phyloP scores from a whole-genome alignment of 1,139 yeast species.

The Candida gigantensis region DNA sequence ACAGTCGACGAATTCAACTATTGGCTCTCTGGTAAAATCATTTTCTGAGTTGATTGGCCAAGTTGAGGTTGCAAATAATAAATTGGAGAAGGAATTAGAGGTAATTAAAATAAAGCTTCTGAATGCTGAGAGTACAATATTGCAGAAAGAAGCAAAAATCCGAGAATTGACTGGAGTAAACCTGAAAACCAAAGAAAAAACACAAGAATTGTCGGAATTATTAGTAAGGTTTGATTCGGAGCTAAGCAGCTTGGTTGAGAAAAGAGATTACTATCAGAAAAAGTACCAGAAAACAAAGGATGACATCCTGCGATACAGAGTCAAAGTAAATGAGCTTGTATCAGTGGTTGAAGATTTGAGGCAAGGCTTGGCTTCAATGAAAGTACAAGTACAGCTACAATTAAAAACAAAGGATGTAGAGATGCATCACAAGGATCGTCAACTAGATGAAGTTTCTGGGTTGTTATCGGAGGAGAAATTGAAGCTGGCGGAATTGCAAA shows the following conservation, averaged over 20 bases:
- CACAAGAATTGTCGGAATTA: not conserved
- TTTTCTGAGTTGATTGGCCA: constrained; percentile 3
- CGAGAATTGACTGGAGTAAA: not conserved
- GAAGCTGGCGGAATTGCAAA: constrained; percentile 3
- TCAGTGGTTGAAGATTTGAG: not conserved
- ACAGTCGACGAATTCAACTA: too few relatives aligned
- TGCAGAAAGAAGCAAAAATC: not conserved
- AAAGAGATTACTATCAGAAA: not conserved
- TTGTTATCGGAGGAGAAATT: constrained; percentile 14
- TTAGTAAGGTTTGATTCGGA: not conserved
- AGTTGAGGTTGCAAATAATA: constrained; percentile 1
- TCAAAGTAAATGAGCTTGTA: not conserved
- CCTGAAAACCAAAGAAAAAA: not conserved
- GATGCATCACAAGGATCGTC: constrained; percentile 6
- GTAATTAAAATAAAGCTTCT: not conserved
- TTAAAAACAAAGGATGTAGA: constrained; percentile 9
- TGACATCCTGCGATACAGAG: not conserved
- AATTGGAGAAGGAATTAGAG: constrained; percentile 1
- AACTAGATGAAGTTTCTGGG: constrained; percentile 13
- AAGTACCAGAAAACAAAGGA: not conserved
- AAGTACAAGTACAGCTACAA: constrained; percentile 3
- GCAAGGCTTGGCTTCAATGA: constrained; percentile 1
- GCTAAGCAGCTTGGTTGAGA: not conserved
- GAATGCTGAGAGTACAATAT: not conserved
- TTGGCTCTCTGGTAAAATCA: not conserved